phyloP scores from a whole-genome alignment of 306 rosid species.

The barrel medic (Medicago truncatula) region DNA sequence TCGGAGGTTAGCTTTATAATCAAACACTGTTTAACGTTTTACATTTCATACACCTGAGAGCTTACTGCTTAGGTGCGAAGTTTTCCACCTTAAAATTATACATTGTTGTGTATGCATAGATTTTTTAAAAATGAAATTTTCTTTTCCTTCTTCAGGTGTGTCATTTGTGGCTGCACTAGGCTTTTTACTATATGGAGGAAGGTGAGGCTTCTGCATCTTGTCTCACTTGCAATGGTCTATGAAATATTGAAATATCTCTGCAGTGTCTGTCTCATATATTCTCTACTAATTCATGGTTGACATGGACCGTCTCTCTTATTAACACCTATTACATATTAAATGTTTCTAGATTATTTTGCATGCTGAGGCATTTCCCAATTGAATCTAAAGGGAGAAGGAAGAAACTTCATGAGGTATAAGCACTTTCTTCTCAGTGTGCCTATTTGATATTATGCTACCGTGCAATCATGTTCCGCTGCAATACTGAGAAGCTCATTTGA shows the following conservation, averaged over 20 bases:
- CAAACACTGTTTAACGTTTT: constrained; percentile 1
- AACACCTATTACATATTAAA: neutral
- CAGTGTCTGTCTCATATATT: constrained; percentile 31
- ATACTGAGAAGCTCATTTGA: constrained; percentile 5
- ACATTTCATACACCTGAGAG: constrained; percentile 32
- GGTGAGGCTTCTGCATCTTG: constrained; percentile 62
- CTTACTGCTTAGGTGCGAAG: constrained; percentile 19
- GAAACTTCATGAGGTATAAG: constrained; percentile 92
- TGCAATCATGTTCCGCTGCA: constrained; percentile 1
- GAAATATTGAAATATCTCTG: constrained; percentile 39
- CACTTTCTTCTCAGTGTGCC: constrained; percentile 41
- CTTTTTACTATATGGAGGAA: constrained; percentile 95
- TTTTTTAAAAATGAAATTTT: neutral
- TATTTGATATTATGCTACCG: constrained; percentile 21
- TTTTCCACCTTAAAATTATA: constrained; percentile 26
- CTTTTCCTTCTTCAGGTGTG: constrained; percentile 58
- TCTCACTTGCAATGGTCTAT: constrained; percentile 30
- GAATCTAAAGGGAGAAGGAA: constrained; percentile 99
- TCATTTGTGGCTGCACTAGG: constrained; percentile 91
- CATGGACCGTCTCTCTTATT: neutral
- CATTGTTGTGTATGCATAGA: constrained; percentile 8
- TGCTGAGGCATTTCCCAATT: constrained; percentile 96
- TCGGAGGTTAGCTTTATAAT: constrained; percentile 77
- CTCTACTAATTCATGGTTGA: constrained; percentile 28
- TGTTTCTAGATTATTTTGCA: constrained; percentile 79